Conservation (phyloP, 2,329 filamentous ascomycete genomes). For the Monilinia fructicola region DNA sequence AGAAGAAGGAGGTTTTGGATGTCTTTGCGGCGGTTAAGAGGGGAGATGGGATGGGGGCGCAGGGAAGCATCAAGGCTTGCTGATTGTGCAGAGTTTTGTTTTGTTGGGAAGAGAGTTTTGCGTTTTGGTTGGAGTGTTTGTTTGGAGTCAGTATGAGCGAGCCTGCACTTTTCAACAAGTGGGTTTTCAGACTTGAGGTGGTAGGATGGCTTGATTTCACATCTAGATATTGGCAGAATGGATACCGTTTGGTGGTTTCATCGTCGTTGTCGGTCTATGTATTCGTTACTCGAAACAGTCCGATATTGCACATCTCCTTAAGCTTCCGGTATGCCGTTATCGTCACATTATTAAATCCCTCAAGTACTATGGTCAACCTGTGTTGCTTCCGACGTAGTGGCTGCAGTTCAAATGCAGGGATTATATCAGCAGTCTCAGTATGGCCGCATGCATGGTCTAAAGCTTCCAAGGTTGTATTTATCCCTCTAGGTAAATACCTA, state of each 20-base stretch:
- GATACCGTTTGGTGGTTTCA: not conserved
- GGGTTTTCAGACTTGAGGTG: not conserved
- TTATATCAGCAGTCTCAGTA: no score
- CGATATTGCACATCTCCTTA: not conserved
- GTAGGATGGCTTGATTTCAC: not conserved
- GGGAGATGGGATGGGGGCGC: not conserved
- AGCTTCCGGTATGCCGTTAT: no score
- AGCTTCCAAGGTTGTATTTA: no score
- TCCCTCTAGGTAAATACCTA: no score
- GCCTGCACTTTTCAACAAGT: conserved; percentile 4
- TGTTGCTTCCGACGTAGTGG: no score
- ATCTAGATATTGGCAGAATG: not conserved
- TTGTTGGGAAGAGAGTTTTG: not conserved
- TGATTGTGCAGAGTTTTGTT: not conserved
- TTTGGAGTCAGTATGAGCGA: not conserved
- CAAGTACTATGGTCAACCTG: no score
- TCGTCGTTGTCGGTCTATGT: not conserved
- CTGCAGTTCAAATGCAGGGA: no score
- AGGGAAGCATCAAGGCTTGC: not conserved
- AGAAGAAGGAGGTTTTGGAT: not conserved
- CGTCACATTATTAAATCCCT: no score
- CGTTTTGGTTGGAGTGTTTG: no score
- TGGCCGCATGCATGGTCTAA: no score
- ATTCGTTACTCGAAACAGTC: not conserved
- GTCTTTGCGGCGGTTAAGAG: not conserved